Evolutionary conservation across 768 basidiomycete species (phyloP).

Genomic region (Mycena haematopus): DNA sequence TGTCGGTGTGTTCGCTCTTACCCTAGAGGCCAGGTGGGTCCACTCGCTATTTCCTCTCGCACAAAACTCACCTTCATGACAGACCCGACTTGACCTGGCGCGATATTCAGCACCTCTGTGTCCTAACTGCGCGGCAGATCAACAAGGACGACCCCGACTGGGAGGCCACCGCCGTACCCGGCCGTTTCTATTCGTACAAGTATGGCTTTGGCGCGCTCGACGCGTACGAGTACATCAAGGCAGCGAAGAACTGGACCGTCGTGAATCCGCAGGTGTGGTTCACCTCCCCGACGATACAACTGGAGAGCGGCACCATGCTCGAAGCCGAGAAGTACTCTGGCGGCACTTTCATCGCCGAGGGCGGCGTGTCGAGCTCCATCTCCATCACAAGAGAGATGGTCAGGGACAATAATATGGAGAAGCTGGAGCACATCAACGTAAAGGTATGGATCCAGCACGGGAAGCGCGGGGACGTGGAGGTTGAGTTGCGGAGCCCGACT

Average conservation of each 20-base stretch:
- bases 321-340: slow-evolving; percentile 59
- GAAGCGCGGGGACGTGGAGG: slow-evolving; percentile 90
- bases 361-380: slow-evolving; percentile 70
- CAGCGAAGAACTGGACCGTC: slow-evolving; percentile 80
- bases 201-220: slow-evolving; percentile 94
- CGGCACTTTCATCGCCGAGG: slow-evolving; percentile 68
- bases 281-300: slow-evolving; percentile 72
- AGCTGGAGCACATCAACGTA: slow-evolving; percentile 90
- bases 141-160: slow-evolving; percentile 76
- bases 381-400: slow-evolving; percentile 73
- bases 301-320: slow-evolving; percentile 66
- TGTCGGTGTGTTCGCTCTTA: slow-evolving; percentile 91
- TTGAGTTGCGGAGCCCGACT: slow-evolving; percentile 84
- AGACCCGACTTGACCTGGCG: slow-evolving; percentile 79
- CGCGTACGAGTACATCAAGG: slow-evolving; percentile 80
- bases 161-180: slow-evolving; percentile 65
- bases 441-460: slow-evolving; percentile 93
- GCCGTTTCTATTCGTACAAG: slow-evolving; percentile 72
- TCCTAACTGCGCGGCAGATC: slow-evolving; percentile 62
- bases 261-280: slow-evolving; percentile 97
- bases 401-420: slow-evolving; percentile 78
- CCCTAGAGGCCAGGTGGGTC: slow-evolving; percentile 80
- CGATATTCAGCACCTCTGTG: slow-evolving; percentile 52
- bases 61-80: slow-evolving; percentile 19
- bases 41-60: background rate